These are phyloP conservation scores for Tylopilus intermedius DNA, from an alignment of 768 basidiomycete genomes.

Conservation along the genomic window DNA sequence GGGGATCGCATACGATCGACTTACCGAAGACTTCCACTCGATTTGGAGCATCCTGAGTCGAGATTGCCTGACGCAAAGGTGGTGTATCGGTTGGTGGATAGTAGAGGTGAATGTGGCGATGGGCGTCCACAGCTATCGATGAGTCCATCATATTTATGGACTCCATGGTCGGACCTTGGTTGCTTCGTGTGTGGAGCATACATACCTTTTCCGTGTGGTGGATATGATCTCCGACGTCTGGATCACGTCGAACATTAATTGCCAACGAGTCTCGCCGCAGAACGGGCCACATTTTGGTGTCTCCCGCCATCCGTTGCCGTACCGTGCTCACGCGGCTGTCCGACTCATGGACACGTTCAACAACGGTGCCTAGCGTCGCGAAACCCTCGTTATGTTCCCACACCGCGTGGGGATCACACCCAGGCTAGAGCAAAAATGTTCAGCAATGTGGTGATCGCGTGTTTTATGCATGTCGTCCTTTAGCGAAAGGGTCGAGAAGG, in stretches of 20 bases:
- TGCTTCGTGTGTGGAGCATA: not conserved
- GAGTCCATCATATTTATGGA: conserved; percentile 24
- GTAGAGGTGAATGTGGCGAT: conserved; percentile 12
- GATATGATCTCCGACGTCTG: conserved; percentile 14
- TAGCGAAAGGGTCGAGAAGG: conserved; percentile 10
- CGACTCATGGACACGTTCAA: conserved; percentile 5
- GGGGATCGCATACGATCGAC: conserved; percentile 7
- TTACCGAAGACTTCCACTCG: conserved; percentile 33
- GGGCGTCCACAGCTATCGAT: not conserved
- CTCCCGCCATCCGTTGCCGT: not conserved
- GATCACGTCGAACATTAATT: not conserved
- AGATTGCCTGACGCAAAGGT: conserved; percentile 2
- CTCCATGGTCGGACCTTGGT: not conserved
- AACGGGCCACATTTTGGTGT: conserved; percentile 9
- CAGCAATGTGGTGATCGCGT: conserved; percentile 15
- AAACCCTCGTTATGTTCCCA: conserved; percentile 16
- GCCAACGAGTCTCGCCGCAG: not conserved
- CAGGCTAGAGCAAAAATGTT: not conserved
- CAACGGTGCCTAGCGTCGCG: not conserved
- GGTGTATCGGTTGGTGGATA: not conserved
- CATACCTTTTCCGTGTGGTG: conserved; percentile 16
- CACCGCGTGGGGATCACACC: conserved; percentile 14
- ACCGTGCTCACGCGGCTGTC: conserved; percentile 4
- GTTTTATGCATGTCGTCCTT: conserved; percentile 11
- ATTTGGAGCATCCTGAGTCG: conserved; percentile 24